Conservation (phyloP, 1,284 basidiomycete genomes). For the Leccinum cinnamomeum region DNA sequence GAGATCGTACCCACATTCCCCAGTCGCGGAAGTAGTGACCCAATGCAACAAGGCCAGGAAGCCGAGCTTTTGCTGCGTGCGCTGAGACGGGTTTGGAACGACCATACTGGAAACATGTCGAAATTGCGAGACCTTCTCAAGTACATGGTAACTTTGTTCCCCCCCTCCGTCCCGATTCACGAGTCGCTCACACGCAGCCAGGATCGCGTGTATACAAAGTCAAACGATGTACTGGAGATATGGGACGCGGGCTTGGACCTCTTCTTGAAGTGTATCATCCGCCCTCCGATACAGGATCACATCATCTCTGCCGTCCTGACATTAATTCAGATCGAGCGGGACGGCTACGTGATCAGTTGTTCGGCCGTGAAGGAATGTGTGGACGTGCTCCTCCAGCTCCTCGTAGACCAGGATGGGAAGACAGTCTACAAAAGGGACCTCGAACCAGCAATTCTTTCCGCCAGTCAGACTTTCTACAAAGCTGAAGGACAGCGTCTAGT, state of each 20-base stretch:
- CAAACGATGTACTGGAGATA: constrained; percentile 73
- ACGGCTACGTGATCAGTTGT: constrained; percentile 89
- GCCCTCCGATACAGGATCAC: constrained; percentile 81
- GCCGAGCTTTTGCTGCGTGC: constrained; percentile 86
- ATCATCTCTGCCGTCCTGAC: constrained; percentile 81
- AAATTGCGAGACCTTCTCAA: constrained; percentile 90
- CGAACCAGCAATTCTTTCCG: constrained; percentile 80
- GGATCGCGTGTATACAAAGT: constrained; percentile 86
- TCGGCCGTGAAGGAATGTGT: constrained; percentile 90
- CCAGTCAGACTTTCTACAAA: constrained; percentile 81
- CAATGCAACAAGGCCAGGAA: constrained; percentile 67
- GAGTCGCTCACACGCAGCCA: constrained; percentile 37
- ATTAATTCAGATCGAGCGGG: constrained; percentile 89
- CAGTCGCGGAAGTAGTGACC: constrained; percentile 48
- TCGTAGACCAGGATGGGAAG: constrained; percentile 47
- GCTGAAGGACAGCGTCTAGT: constrained; percentile 74
- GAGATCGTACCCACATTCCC: constrained; percentile 87
- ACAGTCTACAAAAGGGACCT: constrained; percentile 86
- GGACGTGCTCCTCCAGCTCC: constrained; percentile 79
- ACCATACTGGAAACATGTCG: constrained; percentile 88
- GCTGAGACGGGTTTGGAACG: constrained; percentile 88
- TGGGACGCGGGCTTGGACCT: constrained; percentile 83
- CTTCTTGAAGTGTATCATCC: constrained; percentile 85
- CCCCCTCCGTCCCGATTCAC: background rate
- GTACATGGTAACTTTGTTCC: constrained; percentile 78